A percentile compares a stretch with the other conserved stretches of the same genome.
phyloP scores from a whole-genome alignment of 768 basidiomycete genomes.

The Rhodotorula kratochvilovae region DNA sequence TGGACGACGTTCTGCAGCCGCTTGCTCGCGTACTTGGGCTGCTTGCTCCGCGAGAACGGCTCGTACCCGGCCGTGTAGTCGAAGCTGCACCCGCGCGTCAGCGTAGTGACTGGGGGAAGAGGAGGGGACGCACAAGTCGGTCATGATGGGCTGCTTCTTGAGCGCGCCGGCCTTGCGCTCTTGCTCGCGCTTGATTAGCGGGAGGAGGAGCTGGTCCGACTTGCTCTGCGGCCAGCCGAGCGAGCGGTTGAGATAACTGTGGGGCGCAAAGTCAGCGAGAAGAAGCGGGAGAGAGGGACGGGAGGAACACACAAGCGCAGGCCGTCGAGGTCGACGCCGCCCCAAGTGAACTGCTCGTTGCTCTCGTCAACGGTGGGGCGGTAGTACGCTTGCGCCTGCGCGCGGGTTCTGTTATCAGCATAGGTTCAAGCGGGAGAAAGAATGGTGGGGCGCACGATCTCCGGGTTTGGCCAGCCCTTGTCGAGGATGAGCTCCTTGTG shows the following conservation, averaged over 20 bases:
- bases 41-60: constrained; percentile 18
- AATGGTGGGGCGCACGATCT: constrained; percentile 60
- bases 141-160: constrained; percentile 10
- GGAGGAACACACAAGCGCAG: constrained; percentile 62
- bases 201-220: constrained; percentile 33
- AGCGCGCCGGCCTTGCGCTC: constrained; percentile 26
- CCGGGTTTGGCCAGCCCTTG: constrained; percentile 84
- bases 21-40: constrained; percentile 32
- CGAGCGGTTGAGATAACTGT: constrained; percentile 33
- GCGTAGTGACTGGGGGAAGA: neutral
- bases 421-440: neutral
- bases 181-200: constrained; percentile 40
- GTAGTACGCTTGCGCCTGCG: constrained; percentile 83
- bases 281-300: too few relatives aligned
- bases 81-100: constrained; percentile 11
- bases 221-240: constrained; percentile 40
- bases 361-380: constrained; percentile 85
- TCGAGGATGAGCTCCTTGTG: constrained; percentile 77
- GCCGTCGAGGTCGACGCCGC: constrained; percentile 88
- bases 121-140: constrained; percentile 22
- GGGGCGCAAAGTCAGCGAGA: neutral
- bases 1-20: constrained; percentile 41
- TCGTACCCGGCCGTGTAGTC: constrained; percentile 29
- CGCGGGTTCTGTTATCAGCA: neutral
- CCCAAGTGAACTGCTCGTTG: constrained; percentile 94